Conservation (phyloP, 345 rosid species). For the Salix brachista region DNA sequence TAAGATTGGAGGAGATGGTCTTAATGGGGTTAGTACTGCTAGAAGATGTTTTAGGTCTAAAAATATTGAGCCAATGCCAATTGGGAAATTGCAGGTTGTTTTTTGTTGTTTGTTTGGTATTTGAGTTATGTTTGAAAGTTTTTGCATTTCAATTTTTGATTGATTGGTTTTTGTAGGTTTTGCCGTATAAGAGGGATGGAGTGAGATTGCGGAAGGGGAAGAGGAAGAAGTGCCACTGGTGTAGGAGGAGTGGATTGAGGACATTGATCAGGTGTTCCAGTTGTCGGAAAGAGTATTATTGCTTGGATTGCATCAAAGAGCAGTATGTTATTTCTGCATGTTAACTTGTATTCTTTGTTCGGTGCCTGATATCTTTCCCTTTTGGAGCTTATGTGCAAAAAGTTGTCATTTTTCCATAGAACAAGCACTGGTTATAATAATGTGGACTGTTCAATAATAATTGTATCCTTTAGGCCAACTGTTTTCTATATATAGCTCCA, state of each 20-base stretch:
- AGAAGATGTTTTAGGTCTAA: conserved; percentile 76
- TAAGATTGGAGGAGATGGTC: conserved; percentile 54
- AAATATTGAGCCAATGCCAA: conserved; percentile 70
- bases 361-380: neutral
- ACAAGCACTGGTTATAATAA: neutral
- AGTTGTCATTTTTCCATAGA: neutral
- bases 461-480: too few relatives aligned
- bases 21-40: conserved; percentile 19
- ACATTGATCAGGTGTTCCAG: conserved; percentile 62
- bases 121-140: neutral
- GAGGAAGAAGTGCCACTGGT: conserved; percentile 81
- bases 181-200: conserved; percentile 50
- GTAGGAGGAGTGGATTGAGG: conserved; percentile 46
- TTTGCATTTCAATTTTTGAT: neutral
- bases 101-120: neutral
- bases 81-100: conserved; percentile 63
- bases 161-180: conserved; percentile 30
- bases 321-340: conserved; percentile 37
- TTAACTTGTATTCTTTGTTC: neutral
- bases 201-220: conserved; percentile 50
- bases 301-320: conserved; percentile 66
- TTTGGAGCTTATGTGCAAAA: too few relatives aligned
- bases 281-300: conserved; percentile 64
- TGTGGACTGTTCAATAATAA: neutral
- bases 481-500: neutral